phyloP scores from a whole-genome alignment of 2,329 filamentous ascomycete species.

The Colletotrichum caudatum region DNA sequence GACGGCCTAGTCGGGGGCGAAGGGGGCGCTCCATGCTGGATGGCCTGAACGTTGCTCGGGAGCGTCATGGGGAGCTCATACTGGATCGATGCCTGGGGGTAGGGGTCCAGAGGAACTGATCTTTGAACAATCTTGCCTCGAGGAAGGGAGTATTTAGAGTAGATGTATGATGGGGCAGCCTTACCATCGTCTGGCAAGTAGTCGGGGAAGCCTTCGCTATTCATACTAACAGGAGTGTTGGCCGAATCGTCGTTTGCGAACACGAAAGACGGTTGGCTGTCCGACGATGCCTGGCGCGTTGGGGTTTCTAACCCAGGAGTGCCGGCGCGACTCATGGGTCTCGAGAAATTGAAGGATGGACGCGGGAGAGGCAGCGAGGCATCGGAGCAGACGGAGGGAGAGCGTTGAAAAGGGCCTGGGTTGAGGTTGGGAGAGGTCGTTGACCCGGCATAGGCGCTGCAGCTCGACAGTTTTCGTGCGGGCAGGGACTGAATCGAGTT shows the following conservation, averaged over 20 bases:
- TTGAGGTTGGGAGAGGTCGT: slow-evolving; percentile 68
- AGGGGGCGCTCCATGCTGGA: slow-evolving; percentile 64
- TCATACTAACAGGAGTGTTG: slow-evolving; percentile 79
- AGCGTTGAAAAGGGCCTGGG: slow-evolving; percentile 70
- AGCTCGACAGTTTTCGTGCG: slow-evolving; percentile 82
- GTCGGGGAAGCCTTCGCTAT: slow-evolving; percentile 75
- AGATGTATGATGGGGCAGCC: slow-evolving; percentile 81
- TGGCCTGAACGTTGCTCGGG: slow-evolving; percentile 57
- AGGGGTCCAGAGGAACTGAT: slow-evolving; percentile 69
- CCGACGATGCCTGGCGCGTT: slow-evolving; percentile 72
- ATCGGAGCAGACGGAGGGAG: slow-evolving; percentile 88
- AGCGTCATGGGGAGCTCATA: slow-evolving; percentile 69
- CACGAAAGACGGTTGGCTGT: slow-evolving; percentile 74
- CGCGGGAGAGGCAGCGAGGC: slow-evolving; percentile 76
- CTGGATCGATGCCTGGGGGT: slow-evolving; percentile 65
- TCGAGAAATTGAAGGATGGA: slow-evolving; percentile 92
- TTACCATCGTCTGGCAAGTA: slow-evolving; percentile 59
- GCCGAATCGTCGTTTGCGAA: slow-evolving; percentile 71
- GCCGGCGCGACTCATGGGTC: slow-evolving; percentile 83
- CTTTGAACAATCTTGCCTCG: slow-evolving; percentile 84
- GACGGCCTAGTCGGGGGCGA: slow-evolving; percentile 72
- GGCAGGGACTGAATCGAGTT: slow-evolving; percentile 72
- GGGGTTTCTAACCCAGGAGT: slow-evolving; percentile 70
- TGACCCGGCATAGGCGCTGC: slow-evolving; percentile 59
- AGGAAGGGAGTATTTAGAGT: slow-evolving; percentile 86